phyloP scores from a whole-genome alignment of 2,329 filamentous ascomycete species.

The Onygena corvina region DNA sequence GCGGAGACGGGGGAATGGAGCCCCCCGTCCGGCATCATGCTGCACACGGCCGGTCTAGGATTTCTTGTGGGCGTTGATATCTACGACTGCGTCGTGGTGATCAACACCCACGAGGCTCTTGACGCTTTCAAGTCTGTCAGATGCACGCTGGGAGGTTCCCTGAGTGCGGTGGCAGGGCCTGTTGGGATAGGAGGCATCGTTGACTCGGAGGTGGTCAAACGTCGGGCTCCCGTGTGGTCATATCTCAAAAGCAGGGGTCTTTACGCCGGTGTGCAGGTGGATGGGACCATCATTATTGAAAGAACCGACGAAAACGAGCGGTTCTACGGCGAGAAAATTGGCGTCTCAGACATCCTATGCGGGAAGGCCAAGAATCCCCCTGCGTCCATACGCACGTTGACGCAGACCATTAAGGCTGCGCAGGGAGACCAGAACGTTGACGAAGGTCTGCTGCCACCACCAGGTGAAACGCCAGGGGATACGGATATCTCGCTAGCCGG shows the following conservation, averaged over 20 bases:
- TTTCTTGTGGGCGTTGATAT: constrained; percentile 89
- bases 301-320: constrained; percentile 76
- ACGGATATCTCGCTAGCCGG: constrained; percentile 43
- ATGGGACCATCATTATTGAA: constrained; percentile 77
- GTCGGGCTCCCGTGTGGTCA: constrained; percentile 61
- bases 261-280: constrained; percentile 75
- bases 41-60: constrained; percentile 78
- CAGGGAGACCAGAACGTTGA: constrained; percentile 73
- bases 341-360: constrained; percentile 50
- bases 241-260: constrained; percentile 85
- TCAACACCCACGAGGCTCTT: constrained; percentile 74
- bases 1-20: constrained; percentile 76
- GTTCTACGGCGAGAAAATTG: constrained; percentile 62
- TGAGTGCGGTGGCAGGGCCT: constrained; percentile 65
- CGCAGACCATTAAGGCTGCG: constrained; percentile 76
- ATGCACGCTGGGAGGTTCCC: constrained; percentile 69
- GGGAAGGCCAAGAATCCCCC: constrained; percentile 50
- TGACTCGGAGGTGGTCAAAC: constrained; percentile 56
- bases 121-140: constrained; percentile 71
- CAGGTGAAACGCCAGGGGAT: constrained; percentile 66
- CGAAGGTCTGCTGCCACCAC: constrained; percentile 49
- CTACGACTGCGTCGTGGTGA: constrained; percentile 88
- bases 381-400: constrained; percentile 47
- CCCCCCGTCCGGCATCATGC: constrained; percentile 76
- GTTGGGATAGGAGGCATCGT: constrained; percentile 62